phyloP scores from a whole-genome alignment of 2,329 filamentous ascomycete genomes.

The Blumeria graminis region DNA sequence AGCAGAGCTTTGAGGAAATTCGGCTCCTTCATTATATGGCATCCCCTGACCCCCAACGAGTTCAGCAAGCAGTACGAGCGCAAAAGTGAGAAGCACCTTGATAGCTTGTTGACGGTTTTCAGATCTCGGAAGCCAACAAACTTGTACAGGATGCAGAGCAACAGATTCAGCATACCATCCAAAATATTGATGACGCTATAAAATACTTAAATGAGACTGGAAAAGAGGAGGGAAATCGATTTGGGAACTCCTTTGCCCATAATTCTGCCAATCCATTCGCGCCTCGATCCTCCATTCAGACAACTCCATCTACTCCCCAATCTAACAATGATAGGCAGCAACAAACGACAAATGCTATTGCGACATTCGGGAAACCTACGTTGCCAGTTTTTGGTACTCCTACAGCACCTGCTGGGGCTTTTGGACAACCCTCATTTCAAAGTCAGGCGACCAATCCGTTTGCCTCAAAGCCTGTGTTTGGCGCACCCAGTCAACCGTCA shows the following conservation, averaged over 20 bases:
- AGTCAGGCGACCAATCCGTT: conserved; percentile 20
- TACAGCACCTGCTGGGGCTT: conserved; percentile 3
- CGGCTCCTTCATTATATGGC: conserved; percentile 53
- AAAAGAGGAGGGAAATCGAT: conserved; percentile 51
- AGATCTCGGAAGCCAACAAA: not conserved
- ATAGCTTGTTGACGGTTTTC: not conserved
- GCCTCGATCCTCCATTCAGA: not conserved
- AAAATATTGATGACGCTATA: conserved; percentile 46
- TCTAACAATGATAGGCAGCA: not conserved
- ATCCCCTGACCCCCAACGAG: conserved; percentile 26
- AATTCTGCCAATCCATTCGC: conserved; percentile 14
- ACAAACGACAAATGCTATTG: not conserved
- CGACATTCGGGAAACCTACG: conserved; percentile 2
- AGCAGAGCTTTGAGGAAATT: conserved; percentile 77
- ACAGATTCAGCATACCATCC: conserved; percentile 48
- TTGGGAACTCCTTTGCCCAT: conserved; percentile 30
- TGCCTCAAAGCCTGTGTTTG: conserved; percentile 16
- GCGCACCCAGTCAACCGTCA: conserved; percentile 4
- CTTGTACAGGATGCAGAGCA: conserved; percentile 29
- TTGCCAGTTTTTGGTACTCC: conserved; percentile 12
- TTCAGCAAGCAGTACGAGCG: conserved; percentile 18
- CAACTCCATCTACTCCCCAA: not conserved
- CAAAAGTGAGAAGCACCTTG: not conserved
- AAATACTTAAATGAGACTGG: conserved; percentile 41
- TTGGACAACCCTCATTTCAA: conserved; percentile 3